Evolutionary conservation across 441 rosid genomes (phyloP), one percentile per base, ranked within the genome.

Genomic region (Dalechampia spathulata): DNA sequence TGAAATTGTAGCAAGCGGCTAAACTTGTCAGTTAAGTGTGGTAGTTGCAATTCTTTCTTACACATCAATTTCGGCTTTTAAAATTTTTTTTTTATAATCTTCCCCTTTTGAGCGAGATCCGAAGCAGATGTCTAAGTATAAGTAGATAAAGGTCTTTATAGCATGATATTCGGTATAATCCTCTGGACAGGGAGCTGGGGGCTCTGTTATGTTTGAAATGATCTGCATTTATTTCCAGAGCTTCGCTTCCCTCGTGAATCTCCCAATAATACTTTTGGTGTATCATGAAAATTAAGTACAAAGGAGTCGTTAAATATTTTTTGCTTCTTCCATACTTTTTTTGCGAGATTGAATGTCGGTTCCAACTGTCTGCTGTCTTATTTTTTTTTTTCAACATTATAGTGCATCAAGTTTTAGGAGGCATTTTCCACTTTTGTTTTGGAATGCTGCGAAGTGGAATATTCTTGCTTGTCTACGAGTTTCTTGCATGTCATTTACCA

Each of bases 1-100:
- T 48, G 99, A 87, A 62, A 83, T 90, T 55, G 91, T 93, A 42
- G 86, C 85, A 5, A 76, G 83, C 75, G 96, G 97, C 75, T 92
- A 81, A 80, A 3, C 50, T 26, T 27, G 49, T 25, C 11, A 5
- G 20, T 47, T 22, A 14, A 23, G 44, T 16, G 20, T 16, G 20
- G 14, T 28, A 43, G 19, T 30, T 37, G 52, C 57, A 22, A n/a
- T 52, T 52, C 15, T 43, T 45, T 19, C 12, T 15, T 53, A 23
- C 6, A 37, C 45, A 21, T 37, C 16, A 21, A 17, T 20, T 62
- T 22, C 1, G 37, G 61, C 61, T 21, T 15, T 56, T 36, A 15
- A 34, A 7, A 37, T 50, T 44, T 57, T n/a, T 23, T 41, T 23
- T n/a, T n/a, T n/a, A n/a, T n/a, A n/a, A n/a, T n/a, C n/a, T n/a